Evolutionary conservation across 768 basidiomycete species (phyloP).

Genomic region (Coprinellus micaceus): DNA sequence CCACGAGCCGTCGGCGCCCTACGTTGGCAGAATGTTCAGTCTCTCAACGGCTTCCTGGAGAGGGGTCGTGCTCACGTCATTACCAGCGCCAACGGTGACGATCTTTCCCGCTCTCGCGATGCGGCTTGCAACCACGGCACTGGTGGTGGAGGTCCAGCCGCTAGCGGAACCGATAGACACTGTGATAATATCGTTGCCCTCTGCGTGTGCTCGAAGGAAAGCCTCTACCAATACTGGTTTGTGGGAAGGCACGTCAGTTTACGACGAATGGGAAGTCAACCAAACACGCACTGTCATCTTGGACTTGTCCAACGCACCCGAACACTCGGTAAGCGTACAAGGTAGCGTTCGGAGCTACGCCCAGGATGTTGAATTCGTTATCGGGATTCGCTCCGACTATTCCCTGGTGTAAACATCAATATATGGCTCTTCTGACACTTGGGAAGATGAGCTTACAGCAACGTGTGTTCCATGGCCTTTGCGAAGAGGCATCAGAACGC

Average conservation of each 20-base stretch:
- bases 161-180: slow-evolving; percentile 45
- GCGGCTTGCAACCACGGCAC: slow-evolving; percentile 30
- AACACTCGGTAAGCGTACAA: slow-evolving; percentile 57
- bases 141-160: slow-evolving; percentile 34
- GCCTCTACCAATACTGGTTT: slow-evolving; percentile 35
- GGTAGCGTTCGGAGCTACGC: slow-evolving; percentile 61
- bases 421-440: too few species aligned
- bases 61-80: slow-evolving; percentile 17
- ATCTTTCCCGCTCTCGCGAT: slow-evolving; percentile 43
- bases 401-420: slow-evolving; percentile 28
- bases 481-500: neutral
- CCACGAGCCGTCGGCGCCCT: slow-evolving; percentile 59
- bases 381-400: slow-evolving; percentile 62
- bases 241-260: neutral
- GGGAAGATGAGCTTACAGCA: slow-evolving; percentile 29
- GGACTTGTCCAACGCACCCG: slow-evolving; percentile 50
- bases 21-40: neutral
- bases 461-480: slow-evolving; percentile 54
- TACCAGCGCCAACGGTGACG: slow-evolving; percentile 48
- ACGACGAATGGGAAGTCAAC: neutral
- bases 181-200: slow-evolving; percentile 49
- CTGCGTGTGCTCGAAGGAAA: slow-evolving; percentile 31
- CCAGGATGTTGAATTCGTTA: slow-evolving; percentile 63
- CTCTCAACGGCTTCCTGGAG: neutral
- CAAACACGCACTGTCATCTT: slow-evolving; percentile 44